Evolutionary conservation across 2,329 filamentous ascomycete genomes (phyloP), one percentile per base, ranked within the genome.

Genomic region (Cordyceps sp.): DNA sequence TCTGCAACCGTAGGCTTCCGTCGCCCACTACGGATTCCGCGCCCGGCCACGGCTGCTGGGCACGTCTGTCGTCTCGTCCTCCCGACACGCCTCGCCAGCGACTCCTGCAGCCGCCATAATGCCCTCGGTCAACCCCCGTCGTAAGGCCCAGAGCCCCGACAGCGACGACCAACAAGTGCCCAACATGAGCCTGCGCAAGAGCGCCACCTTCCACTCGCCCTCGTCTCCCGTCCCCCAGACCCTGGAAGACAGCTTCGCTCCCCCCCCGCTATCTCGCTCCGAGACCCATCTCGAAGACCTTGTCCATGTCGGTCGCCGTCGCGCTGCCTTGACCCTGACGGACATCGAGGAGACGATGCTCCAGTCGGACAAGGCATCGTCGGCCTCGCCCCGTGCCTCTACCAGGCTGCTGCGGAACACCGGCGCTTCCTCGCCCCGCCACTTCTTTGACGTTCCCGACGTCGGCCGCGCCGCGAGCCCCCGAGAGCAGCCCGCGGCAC

Each of bases 201-300:
- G 74, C 46, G 73, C 77, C 33, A 83, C 79, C 44, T 73, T 73
- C 44, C 66, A 71, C 45, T 67, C 67, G 51, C 42, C 48, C 24
- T 66, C 23, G 8, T 9, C 65, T 47, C 59, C 64, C 37, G 52
- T 46, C 52, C 45, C 48, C 42, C 41, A 48, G 30, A 37, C 42
- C 31, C 49, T 55, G 37, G 57, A 58, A 36, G 49, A 57, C 22
- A 41, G 49, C 35, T 67, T 69, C 42, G 52, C 52, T 33, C 62
- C 68, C 36, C 68, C 69, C 35, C 55, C 58, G 26, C 63, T 80
- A 45, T 66, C 68, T 42, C 75, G 79, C 37, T 75, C 78, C 31
- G 73, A 78, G 43, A 80, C 78, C 32, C 68, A 59, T 40, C 58
- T 83, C 37, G 77, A 83, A 56, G 75, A 79, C 66, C 72, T 78